These are phyloP conservation scores for Ustilago esculenta DNA, from an alignment of 1,284 basidiomycete species.

Conservation along the genomic window DNA sequence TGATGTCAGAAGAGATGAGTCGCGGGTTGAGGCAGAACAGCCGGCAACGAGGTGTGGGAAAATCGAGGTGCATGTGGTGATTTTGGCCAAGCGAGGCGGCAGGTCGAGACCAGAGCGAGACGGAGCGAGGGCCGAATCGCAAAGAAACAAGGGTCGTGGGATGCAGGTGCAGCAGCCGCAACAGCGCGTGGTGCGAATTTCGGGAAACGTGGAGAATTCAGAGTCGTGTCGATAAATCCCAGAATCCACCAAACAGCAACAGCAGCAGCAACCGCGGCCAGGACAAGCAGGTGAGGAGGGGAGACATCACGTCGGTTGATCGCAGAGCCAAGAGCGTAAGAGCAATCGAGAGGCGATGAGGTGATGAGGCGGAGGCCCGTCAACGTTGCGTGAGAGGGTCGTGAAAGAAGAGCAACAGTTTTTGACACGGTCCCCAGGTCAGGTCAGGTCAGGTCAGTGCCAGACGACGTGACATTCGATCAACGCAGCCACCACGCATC, in stretches of 20 bases:
- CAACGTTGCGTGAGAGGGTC: too few relatives aligned
- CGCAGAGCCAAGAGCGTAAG: too few relatives aligned
- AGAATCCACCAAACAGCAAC: not conserved
- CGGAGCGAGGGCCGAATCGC: not conserved
- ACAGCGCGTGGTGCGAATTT: constrained; percentile 11
- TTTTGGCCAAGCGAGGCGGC: constrained; percentile 7
- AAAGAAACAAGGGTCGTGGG: constrained; percentile 4
- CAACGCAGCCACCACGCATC: not conserved
- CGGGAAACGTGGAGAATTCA: constrained; percentile 9
- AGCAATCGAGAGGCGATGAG: too few relatives aligned
- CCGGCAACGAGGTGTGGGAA: not conserved
- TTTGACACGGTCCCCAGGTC: too few relatives aligned
- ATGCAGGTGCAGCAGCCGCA: constrained; percentile 3
- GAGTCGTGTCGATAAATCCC: constrained; percentile 11
- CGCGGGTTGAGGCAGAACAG: not conserved
- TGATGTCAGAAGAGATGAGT: not conserved
- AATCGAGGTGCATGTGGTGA: not conserved
- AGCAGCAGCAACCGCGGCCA: not conserved
- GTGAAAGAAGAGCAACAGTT: not conserved
- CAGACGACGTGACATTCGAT: too few relatives aligned
- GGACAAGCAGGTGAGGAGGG: too few relatives aligned
- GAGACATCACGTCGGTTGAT: too few relatives aligned
- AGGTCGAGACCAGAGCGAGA: constrained; percentile 2
- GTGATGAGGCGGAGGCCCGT: too few relatives aligned
- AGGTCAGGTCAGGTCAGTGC: too few relatives aligned